Conservation (phyloP, 176 grass and related monocot species). For the Rhipidocladum racemiflorum region DNA sequence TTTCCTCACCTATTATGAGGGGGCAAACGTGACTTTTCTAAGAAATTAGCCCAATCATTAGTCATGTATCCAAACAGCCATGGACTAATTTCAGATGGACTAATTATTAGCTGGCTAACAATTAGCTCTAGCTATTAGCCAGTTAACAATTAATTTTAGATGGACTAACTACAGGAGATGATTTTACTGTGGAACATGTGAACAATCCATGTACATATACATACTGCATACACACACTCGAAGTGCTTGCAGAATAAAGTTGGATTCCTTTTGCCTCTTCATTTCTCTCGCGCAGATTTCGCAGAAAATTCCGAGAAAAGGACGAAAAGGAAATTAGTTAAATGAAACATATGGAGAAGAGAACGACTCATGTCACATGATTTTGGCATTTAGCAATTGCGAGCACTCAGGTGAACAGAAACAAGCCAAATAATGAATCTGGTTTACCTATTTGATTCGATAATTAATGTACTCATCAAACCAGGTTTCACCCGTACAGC, state of each 20-base stretch:
- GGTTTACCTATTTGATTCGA: not conserved
- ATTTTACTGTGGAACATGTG: not conserved
- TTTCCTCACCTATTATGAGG: no score
- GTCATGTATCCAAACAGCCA: no score
- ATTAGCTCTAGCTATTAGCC: no score
- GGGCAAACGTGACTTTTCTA: no score
- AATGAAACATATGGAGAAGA: not conserved
- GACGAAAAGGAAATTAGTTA: not conserved
- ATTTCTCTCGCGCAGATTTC: not conserved
- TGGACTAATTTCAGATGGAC: no score
- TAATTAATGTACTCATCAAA: not conserved
- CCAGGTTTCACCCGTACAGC: not conserved
- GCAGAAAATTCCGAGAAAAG: not conserved
- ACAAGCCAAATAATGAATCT: not conserved
- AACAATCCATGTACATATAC: not conserved
- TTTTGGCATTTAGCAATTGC: constrained; percentile 33
- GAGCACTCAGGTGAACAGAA: not conserved
- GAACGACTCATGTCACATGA: constrained; percentile 45
- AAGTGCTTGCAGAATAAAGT: constrained; percentile 11
- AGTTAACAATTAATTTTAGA: no score
- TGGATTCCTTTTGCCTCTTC: not conserved
- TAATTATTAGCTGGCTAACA: no score
- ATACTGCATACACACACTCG: no score
- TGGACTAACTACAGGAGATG: not conserved
- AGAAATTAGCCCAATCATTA: no score